These are phyloP conservation scores for Talaromyces sp. DNA, from an alignment of 2,329 filamentous ascomycete species.

Conservation along the genomic window DNA sequence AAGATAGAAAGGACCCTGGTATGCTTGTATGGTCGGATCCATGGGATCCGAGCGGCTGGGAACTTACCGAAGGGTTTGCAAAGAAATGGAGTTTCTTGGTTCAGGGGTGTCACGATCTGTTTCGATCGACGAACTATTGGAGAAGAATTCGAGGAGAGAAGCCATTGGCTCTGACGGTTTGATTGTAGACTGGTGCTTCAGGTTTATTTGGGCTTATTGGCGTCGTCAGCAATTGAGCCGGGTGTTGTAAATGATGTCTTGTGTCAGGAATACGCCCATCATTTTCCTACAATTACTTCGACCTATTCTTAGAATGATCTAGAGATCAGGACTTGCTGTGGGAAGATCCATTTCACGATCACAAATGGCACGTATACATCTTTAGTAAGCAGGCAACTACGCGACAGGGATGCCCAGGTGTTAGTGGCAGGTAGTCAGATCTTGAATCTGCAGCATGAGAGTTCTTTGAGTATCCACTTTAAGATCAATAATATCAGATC, in stretches of 20 bases:
- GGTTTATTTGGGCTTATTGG: background rate
- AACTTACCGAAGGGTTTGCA: constrained; percentile 35
- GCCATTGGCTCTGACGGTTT: constrained; percentile 7
- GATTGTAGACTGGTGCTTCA: background rate
- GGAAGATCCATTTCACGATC: too few species aligned
- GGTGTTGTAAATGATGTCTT: background rate
- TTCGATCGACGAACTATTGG: constrained; percentile 36
- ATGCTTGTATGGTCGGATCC: constrained; percentile 36
- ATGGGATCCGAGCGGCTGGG: constrained; percentile 31
- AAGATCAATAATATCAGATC: too few species aligned
- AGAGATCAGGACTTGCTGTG: too few species aligned
- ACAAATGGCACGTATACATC: too few species aligned
- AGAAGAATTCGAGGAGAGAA: constrained; percentile 32
- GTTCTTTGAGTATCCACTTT: too few species aligned
- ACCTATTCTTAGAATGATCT: too few species aligned
- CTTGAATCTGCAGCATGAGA: too few species aligned
- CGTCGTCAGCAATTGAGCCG: background rate
- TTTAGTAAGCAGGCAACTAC: too few species aligned
- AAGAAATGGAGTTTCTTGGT: constrained; percentile 34
- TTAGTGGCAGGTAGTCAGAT: too few species aligned
- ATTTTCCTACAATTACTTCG: too few species aligned
- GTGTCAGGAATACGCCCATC: background rate
- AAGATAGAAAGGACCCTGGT: background rate
- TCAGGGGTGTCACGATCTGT: constrained; percentile 30
- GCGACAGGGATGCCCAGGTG: too few species aligned